These are phyloP conservation scores for Alisma plantagoaquatica DNA, from an alignment of 106 monocot species.

Conservation along the genomic window DNA sequence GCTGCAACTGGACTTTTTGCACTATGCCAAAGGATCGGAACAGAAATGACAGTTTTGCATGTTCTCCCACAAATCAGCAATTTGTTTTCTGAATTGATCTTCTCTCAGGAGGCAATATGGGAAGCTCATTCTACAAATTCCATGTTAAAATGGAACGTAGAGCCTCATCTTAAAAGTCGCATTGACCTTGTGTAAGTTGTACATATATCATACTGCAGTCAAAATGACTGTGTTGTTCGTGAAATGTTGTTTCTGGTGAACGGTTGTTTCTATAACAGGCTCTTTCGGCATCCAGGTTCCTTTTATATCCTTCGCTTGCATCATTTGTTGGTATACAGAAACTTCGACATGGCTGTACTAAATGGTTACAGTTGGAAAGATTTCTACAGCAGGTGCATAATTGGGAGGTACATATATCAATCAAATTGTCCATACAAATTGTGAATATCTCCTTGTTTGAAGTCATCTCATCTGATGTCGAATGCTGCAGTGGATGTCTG, in stretches of 20 bases:
- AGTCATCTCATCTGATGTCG: no score
- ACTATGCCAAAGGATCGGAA: constrained; percentile 71
- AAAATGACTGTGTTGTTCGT: no score
- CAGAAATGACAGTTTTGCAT: constrained; percentile 52
- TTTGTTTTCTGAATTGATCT: constrained; percentile 81
- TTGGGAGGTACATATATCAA: constrained; percentile 55
- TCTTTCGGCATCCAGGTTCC: constrained; percentile 33
- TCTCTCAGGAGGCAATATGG: constrained; percentile 35
- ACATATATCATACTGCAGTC: not conserved
- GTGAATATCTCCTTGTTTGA: no score
- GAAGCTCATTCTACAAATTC: constrained; percentile 23
- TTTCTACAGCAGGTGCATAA: constrained; percentile 58
- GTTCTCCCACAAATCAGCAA: constrained; percentile 74
- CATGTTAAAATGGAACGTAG: constrained; percentile 24
- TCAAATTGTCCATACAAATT: not conserved
- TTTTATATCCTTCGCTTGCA: constrained; percentile 81
- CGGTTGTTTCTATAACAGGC: not conserved
- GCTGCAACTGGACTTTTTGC: constrained; percentile 50
- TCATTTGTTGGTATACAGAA: constrained; percentile 83
- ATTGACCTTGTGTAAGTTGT: constrained; percentile 73
- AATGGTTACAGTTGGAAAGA: constrained; percentile 92
- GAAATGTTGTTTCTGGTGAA: no score
- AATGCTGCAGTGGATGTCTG: constrained; percentile 53
- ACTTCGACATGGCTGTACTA: constrained; percentile 71
- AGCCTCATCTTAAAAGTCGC: constrained; percentile 35